Conservation (phyloP, 345 rosid genomes). For the Linum usitatissimum region DNA sequence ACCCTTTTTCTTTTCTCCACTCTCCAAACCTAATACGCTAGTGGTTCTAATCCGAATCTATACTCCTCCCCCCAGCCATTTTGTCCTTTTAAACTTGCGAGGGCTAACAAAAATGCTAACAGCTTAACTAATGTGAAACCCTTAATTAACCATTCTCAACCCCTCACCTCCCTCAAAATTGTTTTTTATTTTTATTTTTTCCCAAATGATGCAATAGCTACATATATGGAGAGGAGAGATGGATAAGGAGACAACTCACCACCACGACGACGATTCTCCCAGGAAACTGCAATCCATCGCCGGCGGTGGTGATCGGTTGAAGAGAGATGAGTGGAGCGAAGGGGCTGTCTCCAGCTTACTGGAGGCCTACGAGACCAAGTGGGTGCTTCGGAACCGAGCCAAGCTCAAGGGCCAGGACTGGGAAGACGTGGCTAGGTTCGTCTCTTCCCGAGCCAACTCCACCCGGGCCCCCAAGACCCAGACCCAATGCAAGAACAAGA, state of each 20-base stretch:
- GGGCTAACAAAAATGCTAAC: slow-evolving; percentile 16
- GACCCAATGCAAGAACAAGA: slow-evolving; percentile 98
- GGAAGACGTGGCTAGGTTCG: slow-evolving; percentile 81
- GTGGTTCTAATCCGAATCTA: slow-evolving; percentile 21
- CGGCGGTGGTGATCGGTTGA: slow-evolving; percentile 42
- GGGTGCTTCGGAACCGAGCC: slow-evolving; percentile 84
- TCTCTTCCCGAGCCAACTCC: slow-evolving; percentile 52
- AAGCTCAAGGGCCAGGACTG: slow-evolving; percentile 96
- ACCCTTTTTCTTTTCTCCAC: slow-evolving; percentile 11
- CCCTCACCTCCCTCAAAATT: no score
- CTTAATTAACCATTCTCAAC: neutral
- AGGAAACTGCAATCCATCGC: slow-evolving; percentile 22
- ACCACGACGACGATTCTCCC: slow-evolving; percentile 26
- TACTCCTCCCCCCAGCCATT: slow-evolving; percentile 1
- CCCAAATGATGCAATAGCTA: neutral
- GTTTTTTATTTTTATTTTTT: no score
- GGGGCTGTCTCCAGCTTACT: slow-evolving; percentile 88
- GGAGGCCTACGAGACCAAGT: slow-evolving; percentile 81
- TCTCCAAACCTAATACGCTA: no score
- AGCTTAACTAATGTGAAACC: slow-evolving; percentile 19
- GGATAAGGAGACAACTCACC: slow-evolving; percentile 43
- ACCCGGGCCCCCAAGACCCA: slow-evolving; percentile 78
- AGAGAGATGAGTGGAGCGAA: slow-evolving; percentile 97
- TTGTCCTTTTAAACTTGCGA: neutral
- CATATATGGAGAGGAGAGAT: slow-evolving; percentile 29